phyloP scores from a whole-genome alignment of 2,329 filamentous ascomycete species.

The Pseudogymnoascus destructans region DNA sequence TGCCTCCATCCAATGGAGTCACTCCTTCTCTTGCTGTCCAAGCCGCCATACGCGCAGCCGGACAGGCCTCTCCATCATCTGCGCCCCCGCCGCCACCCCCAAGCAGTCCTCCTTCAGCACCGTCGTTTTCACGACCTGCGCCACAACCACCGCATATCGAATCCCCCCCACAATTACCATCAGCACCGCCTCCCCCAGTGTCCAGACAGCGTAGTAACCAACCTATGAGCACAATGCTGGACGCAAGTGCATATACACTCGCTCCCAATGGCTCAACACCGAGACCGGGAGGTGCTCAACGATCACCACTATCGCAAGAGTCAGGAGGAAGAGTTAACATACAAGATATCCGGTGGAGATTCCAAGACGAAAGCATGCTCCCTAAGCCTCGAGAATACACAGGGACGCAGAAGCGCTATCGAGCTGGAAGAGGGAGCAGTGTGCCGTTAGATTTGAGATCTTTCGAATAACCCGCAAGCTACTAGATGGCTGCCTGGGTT shows the following conservation, averaged over 20 bases:
- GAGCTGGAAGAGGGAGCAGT: slow-evolving; percentile 84
- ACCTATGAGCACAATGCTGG: slow-evolving; percentile 49
- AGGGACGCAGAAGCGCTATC: slow-evolving; percentile 64
- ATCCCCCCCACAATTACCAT: slow-evolving; percentile 27
- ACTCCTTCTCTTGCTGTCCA: slow-evolving; percentile 32
- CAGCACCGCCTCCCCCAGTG: slow-evolving; percentile 31
- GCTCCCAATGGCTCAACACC: slow-evolving; percentile 40
- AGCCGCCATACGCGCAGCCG: slow-evolving; percentile 33
- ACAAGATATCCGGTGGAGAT: slow-evolving; percentile 73
- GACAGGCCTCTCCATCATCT: slow-evolving; percentile 30
- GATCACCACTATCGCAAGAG: slow-evolving; percentile 20
- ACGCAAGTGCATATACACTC: slow-evolving; percentile 65
- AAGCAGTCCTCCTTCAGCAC: slow-evolving; percentile 31
- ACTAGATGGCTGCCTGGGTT: not conserved
- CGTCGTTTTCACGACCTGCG: slow-evolving; percentile 28
- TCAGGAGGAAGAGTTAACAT: slow-evolving; percentile 39
- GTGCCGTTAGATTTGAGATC: slow-evolving; percentile 74
- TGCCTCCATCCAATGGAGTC: slow-evolving; percentile 23
- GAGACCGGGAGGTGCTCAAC: slow-evolving; percentile 15
- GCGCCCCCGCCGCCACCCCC: slow-evolving; percentile 30
- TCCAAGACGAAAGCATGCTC: slow-evolving; percentile 67
- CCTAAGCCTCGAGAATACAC: slow-evolving; percentile 75
- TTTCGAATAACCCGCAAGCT: slow-evolving; percentile 18
- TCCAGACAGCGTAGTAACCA: slow-evolving; percentile 29
- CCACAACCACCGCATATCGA: slow-evolving; percentile 25